Evolutionary conservation across 441 rosid genomes (phyloP), one percentile per base, ranked within the genome.

Genomic region (Euphorbia corollata): DNA sequence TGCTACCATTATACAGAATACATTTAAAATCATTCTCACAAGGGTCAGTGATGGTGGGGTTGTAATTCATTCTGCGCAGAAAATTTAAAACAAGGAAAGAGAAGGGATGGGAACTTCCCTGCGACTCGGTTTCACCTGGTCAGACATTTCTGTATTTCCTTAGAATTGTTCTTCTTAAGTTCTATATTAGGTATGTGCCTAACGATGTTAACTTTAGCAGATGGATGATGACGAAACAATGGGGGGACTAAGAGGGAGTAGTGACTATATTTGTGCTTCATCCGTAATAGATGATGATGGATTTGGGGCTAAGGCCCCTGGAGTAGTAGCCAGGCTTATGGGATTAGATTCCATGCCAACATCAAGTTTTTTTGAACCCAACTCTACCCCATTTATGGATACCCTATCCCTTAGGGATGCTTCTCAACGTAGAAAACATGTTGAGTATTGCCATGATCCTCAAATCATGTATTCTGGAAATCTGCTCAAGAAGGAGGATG

Each of bases 281-380:
- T 94, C 99, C 9, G 87, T 90, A 27, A 86, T 89, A 18, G 94
- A 88, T 72, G 99, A 95, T 65, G 98, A 90, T 63, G 89, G 89
- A 24, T 84, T 77, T 70, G 99, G 87, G 65, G 82, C 84, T 72
- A 88, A 65, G 84, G 86, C 87, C 32, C 97, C 99, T 12, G 85
- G 86, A 34, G 98, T 91, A 20, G 98, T 95, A 47, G 98, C 98
- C 12, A 83, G 98, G 85, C 98, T 95, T 63, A 95, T 95, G 99
- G 98, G 98, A 70, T 79, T 91, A 65, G 86, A 91, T 69, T 81
- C 97, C 55, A 67, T 95, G 79, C 99, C 99, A 1, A 79, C 80
- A 5, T 62, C 81, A 19, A 82, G 67, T 70, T 73, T 63, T 39
- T 73, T 78, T 1, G 97, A 91, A 58, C 82, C 84, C 19, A 82